Conservation (phyloP, 208 protist genomes). For the Crithidia thermophila region DNA sequence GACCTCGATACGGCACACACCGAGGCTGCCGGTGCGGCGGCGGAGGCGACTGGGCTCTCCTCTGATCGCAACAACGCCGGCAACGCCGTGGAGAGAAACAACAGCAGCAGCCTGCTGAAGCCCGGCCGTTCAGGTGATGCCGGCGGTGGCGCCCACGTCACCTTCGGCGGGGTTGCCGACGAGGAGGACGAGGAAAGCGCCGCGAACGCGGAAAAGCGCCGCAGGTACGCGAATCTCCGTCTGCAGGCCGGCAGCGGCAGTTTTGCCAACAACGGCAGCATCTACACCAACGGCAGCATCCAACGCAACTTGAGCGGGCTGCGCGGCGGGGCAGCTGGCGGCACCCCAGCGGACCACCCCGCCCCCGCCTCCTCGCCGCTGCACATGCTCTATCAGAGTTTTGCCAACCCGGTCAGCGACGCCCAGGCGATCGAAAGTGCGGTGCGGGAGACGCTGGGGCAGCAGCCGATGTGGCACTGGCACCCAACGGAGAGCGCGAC, state of each 20-base stretch:
- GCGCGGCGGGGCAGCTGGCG: too few species aligned
- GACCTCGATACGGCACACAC: too few species aligned
- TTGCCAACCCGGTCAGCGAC: slow-evolving; percentile 37
- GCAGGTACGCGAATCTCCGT: background rate
- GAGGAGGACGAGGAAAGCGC: too few species aligned
- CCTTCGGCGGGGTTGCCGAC: slow-evolving; percentile 5
- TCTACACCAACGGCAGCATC: slow-evolving; percentile 17
- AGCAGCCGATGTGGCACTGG: slow-evolving; percentile 20
- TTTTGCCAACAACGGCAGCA: slow-evolving; percentile 11
- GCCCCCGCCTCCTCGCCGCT: slow-evolving; percentile 11
- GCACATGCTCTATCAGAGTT: slow-evolving; percentile 31
- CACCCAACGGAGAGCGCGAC: background rate
- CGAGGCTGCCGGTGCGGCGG: too few species aligned
- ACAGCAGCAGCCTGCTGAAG: background rate
- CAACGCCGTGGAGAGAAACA: background rate
- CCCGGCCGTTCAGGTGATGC: too few species aligned
- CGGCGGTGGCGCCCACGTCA: slow-evolving; percentile 1
- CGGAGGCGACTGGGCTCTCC: too few species aligned
- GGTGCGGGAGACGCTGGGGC: slow-evolving; percentile 32
- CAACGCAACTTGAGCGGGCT: slow-evolving; percentile 1
- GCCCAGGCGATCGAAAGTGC: slow-evolving; percentile 29
- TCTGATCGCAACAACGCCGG: too few species aligned
- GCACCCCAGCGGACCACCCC: background rate
- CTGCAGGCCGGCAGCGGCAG: background rate
- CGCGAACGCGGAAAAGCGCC: background rate